Evolutionary conservation across 306 rosid genomes (phyloP).

Genomic region (Ochetophila trinervis): DNA sequence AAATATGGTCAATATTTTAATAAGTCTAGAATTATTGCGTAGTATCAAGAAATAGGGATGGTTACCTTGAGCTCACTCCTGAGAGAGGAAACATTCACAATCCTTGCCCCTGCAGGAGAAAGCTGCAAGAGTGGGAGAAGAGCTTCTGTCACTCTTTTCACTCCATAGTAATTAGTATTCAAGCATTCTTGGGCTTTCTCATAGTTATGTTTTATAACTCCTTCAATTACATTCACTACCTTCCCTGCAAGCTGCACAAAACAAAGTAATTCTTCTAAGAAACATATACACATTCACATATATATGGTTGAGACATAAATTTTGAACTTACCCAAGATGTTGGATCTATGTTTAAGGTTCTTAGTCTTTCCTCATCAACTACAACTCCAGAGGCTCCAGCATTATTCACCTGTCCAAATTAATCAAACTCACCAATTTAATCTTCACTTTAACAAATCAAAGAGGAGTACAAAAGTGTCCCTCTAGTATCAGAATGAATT

Average conservation of each 20-base stretch:
- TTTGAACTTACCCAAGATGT: conserved; percentile 33
- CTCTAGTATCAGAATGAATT: not conserved
- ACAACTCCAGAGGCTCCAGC: conserved; percentile 44
- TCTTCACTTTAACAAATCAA: not conserved
- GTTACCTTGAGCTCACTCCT: conserved; percentile 54
- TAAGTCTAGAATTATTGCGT: no score
- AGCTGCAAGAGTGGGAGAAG: conserved; percentile 51
- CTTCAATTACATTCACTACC: conserved; percentile 27
- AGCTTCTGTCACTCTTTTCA: conserved; percentile 47
- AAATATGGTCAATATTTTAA: no score
- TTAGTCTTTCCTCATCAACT: conserved; percentile 39
- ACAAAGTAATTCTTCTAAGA: not conserved
- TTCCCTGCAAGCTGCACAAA: conserved; percentile 46
- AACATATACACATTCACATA: no score
- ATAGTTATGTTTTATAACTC: conserved; percentile 31
- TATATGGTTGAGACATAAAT: not conserved
- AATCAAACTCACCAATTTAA: not conserved
- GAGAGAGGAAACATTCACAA: conserved; percentile 54
- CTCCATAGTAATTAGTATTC: conserved; percentile 51
- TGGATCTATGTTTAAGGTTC: conserved; percentile 43
- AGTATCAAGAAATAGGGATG: no score
- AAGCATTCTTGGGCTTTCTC: conserved; percentile 51
- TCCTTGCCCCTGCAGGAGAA: conserved; percentile 45
- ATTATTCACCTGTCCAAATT: conserved; percentile 46
- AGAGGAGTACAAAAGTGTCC: not conserved